These are phyloP conservation scores for Tulasnella sp. DNA, from an alignment of 768 basidiomycete species.

Conservation along the genomic window DNA sequence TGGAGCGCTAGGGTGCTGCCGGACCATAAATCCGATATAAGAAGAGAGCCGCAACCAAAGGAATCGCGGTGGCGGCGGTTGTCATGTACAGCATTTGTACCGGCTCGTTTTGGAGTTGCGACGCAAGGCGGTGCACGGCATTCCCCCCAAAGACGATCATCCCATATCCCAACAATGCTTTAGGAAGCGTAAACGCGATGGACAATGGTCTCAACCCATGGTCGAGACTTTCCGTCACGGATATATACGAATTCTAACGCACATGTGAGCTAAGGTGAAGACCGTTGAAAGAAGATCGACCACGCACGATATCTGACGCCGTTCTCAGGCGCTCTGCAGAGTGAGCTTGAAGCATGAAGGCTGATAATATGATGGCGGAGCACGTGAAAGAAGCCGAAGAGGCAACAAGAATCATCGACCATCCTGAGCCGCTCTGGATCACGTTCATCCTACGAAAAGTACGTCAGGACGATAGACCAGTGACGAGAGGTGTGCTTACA, in stretches of 20 bases:
- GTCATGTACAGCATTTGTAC: not conserved
- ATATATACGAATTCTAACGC: not conserved
- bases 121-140: not conserved
- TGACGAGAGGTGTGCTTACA: not conserved
- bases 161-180: not conserved
- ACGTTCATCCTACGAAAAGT: not conserved
- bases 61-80: not conserved
- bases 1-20: not conserved
- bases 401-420: not conserved
- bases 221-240: not conserved
- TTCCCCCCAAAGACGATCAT: not conserved
- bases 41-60: not conserved
- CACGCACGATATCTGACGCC: not conserved
- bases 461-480: not conserved
- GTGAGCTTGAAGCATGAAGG: not conserved
- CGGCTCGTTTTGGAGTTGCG: not conserved
- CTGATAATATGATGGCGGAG: not conserved
- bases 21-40: not conserved
- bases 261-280: not conserved
- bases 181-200: not conserved
- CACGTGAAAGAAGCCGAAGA: not conserved
- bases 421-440: not conserved
- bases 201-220: not conserved
- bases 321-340: not conserved
- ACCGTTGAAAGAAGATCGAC: not conserved